Evolutionary conservation across 148 eudicot species (phyloP).

Genomic region (Arbutus unedo): DNA sequence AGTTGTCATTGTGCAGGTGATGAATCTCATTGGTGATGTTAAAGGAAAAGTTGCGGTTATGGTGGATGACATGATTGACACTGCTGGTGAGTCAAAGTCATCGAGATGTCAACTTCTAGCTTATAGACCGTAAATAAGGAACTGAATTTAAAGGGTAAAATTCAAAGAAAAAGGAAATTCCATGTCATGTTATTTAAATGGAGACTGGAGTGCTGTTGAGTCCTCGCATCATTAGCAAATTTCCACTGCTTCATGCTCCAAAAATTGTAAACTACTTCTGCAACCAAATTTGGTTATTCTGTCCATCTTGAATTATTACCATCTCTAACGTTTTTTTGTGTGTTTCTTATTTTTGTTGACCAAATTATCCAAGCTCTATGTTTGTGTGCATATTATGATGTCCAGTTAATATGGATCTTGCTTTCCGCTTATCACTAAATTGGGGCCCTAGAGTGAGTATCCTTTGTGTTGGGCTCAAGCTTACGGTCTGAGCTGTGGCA

Average conservation of each 20-base stretch:
- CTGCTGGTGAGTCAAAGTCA: slow-evolving; percentile 61
- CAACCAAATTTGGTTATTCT: not conserved
- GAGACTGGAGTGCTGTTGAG: not conserved
- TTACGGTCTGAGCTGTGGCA: not conserved
- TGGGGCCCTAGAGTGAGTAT: not conserved
- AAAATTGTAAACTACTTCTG: not conserved
- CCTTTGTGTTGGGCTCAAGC: not conserved
- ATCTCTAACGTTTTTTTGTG: not conserved
- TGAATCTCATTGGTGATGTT: slow-evolving; percentile 97
- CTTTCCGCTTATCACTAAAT: not conserved
- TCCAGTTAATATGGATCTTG: not conserved
- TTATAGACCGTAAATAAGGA: not conserved
- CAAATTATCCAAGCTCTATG: not conserved
- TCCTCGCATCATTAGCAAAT: not conserved
- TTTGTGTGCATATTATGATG: not conserved
- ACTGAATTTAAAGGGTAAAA: not conserved
- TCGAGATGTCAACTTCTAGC: not conserved
- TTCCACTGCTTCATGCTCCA: slow-evolving; percentile 4
- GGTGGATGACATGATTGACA: slow-evolving; percentile 99
- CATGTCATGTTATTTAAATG: not conserved
- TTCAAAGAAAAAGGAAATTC: not conserved
- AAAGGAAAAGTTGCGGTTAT: slow-evolving; percentile 94
- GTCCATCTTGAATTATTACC: not conserved
- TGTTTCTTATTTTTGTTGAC: not conserved
- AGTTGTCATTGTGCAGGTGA: slow-evolving; percentile 47